phyloP scores from a whole-genome alignment of 345 rosid genomes.

The Gossypium arboreum region DNA sequence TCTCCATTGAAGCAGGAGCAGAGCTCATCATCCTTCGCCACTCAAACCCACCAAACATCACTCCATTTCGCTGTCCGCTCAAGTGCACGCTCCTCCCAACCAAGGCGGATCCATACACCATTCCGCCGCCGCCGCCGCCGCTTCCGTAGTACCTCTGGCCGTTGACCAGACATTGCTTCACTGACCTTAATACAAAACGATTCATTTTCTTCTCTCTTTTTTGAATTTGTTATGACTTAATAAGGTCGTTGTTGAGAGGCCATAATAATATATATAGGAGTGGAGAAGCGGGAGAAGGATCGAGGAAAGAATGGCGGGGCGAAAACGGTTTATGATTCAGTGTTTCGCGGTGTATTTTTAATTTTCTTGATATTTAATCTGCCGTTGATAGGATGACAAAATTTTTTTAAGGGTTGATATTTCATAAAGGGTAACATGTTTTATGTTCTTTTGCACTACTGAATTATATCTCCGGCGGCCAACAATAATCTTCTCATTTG shows the following conservation, averaged over 20 bases:
- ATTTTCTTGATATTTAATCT: neutral
- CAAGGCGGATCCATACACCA: slow-evolving; percentile 8
- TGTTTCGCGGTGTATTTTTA: neutral
- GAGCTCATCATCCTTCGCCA: slow-evolving; percentile 28
- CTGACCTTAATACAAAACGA: slow-evolving; percentile 22
- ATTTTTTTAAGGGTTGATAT: neutral
- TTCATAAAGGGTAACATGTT: neutral
- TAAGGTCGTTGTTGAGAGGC: neutral
- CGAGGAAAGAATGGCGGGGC: neutral
- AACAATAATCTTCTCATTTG: neutral
- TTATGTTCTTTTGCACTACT: neutral
- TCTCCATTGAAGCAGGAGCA: slow-evolving; percentile 13
- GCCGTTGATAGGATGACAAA: neutral
- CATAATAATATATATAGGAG: neutral
- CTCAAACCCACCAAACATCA: slow-evolving; percentile 6
- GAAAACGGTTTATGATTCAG: neutral
- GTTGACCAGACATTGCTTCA: slow-evolving; percentile 24
- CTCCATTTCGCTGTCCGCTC: slow-evolving; percentile 2
- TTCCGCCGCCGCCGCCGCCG: neutral
- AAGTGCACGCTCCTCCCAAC: neutral
- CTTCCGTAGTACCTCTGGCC: slow-evolving; percentile 16
- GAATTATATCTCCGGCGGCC: neutral
- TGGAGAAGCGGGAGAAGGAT: neutral
- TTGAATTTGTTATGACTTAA: neutral
- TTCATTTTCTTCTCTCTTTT: slow-evolving; percentile 24